Evolutionary conservation across 106 monocot genomes (phyloP).

Genomic region (Xerophyta viscosa): DNA sequence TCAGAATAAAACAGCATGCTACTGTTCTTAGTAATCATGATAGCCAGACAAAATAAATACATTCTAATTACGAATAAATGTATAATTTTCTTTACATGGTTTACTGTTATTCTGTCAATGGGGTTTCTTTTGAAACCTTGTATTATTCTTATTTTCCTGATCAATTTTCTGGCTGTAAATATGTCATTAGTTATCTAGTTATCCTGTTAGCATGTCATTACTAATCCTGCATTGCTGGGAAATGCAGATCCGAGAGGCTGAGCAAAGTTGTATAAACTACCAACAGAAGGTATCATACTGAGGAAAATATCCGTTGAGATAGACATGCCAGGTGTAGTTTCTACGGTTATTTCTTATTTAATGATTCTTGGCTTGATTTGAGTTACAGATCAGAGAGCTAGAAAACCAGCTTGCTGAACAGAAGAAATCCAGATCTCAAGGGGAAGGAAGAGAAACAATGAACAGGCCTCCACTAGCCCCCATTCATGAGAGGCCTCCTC

Average conservation of each 20-base stretch:
- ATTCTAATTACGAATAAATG: no score
- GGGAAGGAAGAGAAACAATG: conserved; percentile 9
- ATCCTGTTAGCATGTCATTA: background rate
- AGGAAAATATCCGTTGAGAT: background rate
- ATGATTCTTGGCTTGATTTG: background rate
- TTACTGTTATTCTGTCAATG: no score
- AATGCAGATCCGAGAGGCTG: conserved; percentile 44
- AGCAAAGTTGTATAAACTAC: conserved; percentile 44
- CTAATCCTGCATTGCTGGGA: background rate
- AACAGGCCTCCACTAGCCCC: conserved; percentile 63
- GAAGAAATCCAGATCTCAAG: conserved; percentile 28
- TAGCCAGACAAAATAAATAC: no score
- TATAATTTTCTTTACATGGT: no score
- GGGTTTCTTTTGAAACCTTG: no score
- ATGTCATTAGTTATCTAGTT: background rate
- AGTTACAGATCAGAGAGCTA: conserved; percentile 59
- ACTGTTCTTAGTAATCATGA: no score
- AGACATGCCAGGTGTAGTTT: background rate
- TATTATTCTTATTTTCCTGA: no score
- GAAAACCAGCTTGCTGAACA: conserved; percentile 57
- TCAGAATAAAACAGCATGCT: background rate
- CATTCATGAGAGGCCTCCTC: conserved; percentile 35
- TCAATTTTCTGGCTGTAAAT: background rate
- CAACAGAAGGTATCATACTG: conserved; percentile 48
- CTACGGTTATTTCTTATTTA: background rate